phyloP scores from a whole-genome alignment of 495 filamentous ascomycete species.

The Penicillium waksmanii region DNA sequence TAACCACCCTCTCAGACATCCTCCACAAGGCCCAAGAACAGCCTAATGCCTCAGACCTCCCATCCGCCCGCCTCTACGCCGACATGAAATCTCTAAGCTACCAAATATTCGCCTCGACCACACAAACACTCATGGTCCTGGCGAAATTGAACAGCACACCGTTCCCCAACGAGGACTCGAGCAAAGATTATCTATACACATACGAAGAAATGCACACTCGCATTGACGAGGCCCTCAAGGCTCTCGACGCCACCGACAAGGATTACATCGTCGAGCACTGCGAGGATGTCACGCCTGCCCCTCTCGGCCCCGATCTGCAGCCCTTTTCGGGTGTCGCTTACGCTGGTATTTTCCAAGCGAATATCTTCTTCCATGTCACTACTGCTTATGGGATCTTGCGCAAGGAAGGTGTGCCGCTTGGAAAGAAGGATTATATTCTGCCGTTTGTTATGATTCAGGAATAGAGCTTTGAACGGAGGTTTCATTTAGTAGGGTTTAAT shows the following conservation, averaged over 20 bases:
- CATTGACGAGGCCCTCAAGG: conserved; percentile 11
- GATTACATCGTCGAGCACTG: conserved; percentile 10
- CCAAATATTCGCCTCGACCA: conserved; percentile 14
- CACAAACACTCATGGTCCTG: conserved; percentile 10
- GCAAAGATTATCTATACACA: conserved; percentile 11
- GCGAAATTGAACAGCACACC: conserved; percentile 9
- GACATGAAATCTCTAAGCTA: conserved; percentile 18
- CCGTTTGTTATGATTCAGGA: conserved; percentile 9
- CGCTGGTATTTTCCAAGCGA: conserved; percentile 25
- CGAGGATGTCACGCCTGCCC: conserved; percentile 4
- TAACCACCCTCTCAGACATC: conserved; percentile 11
- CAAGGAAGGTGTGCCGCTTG: conserved; percentile 55
- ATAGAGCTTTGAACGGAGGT: too few relatives aligned
- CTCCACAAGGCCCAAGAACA: conserved; percentile 14
- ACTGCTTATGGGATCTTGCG: conserved; percentile 59
- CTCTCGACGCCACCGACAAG: conserved; percentile 10
- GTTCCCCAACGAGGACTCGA: conserved; percentile 7
- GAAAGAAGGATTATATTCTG: conserved; percentile 51
- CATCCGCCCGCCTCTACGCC: conserved; percentile 8
- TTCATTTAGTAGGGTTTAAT: too few relatives aligned
- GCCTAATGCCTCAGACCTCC: conserved; percentile 13
- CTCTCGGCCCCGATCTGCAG: conserved; percentile 3
- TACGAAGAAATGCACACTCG: conserved; percentile 16
- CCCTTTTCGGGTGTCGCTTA: conserved; percentile 10
- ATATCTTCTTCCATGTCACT: conserved; percentile 60